A percentile compares a stretch with the other conserved stretches of the same genome.
Conservation (phyloP, 257 asterid species). For the Solanum piurae region DNA sequence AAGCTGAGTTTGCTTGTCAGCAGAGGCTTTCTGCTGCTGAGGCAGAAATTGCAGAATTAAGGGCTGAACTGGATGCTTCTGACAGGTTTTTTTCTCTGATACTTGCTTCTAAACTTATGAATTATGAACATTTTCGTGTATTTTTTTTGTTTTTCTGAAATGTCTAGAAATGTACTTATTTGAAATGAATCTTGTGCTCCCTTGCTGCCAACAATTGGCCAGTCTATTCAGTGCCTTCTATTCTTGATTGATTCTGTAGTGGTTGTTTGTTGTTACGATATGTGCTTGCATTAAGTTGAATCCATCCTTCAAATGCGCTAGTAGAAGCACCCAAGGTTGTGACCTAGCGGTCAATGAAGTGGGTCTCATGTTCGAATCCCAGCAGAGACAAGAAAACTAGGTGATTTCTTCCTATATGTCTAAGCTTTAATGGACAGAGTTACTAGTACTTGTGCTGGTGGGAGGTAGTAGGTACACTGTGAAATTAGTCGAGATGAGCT, state of each 20-base stretch:
- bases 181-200: background rate
- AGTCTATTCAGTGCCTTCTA: background rate
- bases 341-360: background rate
- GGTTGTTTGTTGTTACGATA: background rate
- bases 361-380: background rate
- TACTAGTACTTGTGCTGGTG: background rate
- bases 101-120: background rate
- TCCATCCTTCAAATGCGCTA: background rate
- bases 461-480: background rate
- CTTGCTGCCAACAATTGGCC: background rate
- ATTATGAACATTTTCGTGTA: background rate
- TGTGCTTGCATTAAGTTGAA: background rate
- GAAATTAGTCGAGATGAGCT: background rate
- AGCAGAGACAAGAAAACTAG: background rate
- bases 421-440: background rate
- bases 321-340: background rate
- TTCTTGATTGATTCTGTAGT: background rate
- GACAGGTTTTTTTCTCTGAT: conserved; percentile 53
- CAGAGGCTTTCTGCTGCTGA: conserved; percentile 81
- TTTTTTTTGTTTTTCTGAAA: background rate
- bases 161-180: background rate
- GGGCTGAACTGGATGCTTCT: conserved; percentile 72
- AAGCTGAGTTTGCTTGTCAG: conserved; percentile 90
- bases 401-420: background rate
- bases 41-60: conserved; percentile 72